Evolutionary conservation across 2,329 filamentous ascomycete genomes (phyloP).

Genomic region (Phoma sp.): DNA sequence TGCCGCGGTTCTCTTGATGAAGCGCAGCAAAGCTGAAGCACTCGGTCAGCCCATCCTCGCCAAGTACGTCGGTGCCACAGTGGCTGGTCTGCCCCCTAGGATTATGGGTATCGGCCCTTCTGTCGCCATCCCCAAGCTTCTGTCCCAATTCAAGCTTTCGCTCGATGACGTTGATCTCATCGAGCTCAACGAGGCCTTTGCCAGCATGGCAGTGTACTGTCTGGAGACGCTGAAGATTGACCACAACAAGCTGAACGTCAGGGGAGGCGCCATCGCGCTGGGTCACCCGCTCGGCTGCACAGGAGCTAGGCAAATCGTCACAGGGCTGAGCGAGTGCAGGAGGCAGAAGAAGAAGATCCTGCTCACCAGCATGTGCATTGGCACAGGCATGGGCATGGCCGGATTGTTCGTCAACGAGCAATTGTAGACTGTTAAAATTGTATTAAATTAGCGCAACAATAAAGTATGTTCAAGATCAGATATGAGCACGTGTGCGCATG

Average conservation of each 20-base stretch:
- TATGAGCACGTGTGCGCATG: neutral
- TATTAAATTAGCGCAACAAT: constrained; percentile 9
- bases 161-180: constrained; percentile 86
- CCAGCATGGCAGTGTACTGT: constrained; percentile 97
- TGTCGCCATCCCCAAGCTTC: constrained; percentile 77
- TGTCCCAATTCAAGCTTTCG: constrained; percentile 77
- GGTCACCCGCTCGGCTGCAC: constrained; percentile 84
- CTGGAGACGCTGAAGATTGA: constrained; percentile 70
- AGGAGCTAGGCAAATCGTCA: constrained; percentile 82
- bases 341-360: constrained; percentile 88
- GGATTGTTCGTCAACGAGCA: constrained; percentile 71
- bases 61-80: constrained; percentile 92
- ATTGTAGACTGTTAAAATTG: constrained; percentile 11
- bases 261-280: constrained; percentile 82
- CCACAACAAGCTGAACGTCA: constrained; percentile 78
- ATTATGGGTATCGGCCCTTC: constrained; percentile 96
- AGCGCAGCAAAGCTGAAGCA: constrained; percentile 84
- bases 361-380: constrained; percentile 88
- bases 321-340: constrained; percentile 83
- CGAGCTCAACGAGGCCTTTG: constrained; percentile 98
- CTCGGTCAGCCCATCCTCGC: constrained; percentile 90
- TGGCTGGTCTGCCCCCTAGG: constrained; percentile 86
- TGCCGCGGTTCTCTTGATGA: constrained; percentile 90
- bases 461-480: neutral
- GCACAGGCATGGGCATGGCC: constrained; percentile 71